Base-by-base conservation (phyloP, 768 basidiomycete species). In the Trametes cubensis region DNA sequence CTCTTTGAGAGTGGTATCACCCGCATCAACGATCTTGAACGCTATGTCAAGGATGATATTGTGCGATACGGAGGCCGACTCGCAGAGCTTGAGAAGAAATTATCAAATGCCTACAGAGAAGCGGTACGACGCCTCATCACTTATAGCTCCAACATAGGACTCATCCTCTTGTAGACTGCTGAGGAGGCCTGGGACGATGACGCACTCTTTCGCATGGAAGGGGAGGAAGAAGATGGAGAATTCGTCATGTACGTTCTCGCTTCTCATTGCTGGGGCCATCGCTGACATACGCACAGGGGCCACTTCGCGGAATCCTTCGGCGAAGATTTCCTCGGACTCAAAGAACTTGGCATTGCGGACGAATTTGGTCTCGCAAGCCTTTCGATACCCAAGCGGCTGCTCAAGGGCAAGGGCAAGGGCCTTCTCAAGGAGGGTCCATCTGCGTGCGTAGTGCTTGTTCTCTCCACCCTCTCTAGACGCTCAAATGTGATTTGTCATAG, bases 301-400 rank as follows among this genome's bases (percentile, higher is more conserved):
- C 89, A 92, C 69, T 94, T 96, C 72, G 88, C 92, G 0, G 92
- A 94, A 53, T 80, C 86, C 17, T 81, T 95, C 17, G 95, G 94
- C 34, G 94, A 95, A 68, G 95, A 98, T 73, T 96, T 95, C 76
- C 83, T 98, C 14, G 95, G 95, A 13, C 80, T 98, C 26, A 83
- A 85, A 52, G 94, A 91, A 70, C 77, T 94, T 46, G 95, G 95
- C 30, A 92, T 97, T 53, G 94, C 93, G 21, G 83, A 83, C 45
- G 95, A 97, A 70, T 81, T 90, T 52, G 92, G 92, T 15, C 77
- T 96, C 62, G 83, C 88, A 17, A 88, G 83, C 66, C 81, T 98
- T 55, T 83, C 81, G 18, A 83, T 96, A 39, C 95, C 95, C 11
- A 88, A 87, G 75, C 83, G 79, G 63, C 74, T 98, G 34, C 82